Conservation (phyloP, 2,329 filamentous ascomycete species). For the Onygenales sp. region DNA sequence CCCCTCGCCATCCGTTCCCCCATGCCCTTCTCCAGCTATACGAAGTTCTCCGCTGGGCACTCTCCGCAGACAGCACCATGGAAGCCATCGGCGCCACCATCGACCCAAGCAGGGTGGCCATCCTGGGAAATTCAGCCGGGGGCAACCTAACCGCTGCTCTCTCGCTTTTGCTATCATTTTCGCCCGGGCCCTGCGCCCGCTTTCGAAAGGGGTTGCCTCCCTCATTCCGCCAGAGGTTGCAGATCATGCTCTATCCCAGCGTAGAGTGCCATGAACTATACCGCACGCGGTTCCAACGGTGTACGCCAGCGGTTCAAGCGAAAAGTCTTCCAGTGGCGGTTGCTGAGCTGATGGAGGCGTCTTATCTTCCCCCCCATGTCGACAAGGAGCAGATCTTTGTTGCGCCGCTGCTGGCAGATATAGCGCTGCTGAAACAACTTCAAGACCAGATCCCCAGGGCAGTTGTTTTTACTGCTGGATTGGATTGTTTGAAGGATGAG, state of each 20-base stretch:
- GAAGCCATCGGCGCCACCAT: not conserved
- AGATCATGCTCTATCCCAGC: not conserved
- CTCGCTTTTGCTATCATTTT: not conserved
- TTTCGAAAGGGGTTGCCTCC: not conserved
- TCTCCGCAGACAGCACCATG: not conserved
- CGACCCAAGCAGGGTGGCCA: not conserved
- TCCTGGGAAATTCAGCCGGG: not conserved
- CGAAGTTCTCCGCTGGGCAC: not conserved
- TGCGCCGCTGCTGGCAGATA: not conserved
- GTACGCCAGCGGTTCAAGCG: not conserved
- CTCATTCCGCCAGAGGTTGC: not conserved
- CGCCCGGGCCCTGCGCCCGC: not conserved
- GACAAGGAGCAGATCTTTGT: not conserved
- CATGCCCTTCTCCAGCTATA: not conserved
- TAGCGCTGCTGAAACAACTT: not conserved
- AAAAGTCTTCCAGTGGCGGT: not conserved
- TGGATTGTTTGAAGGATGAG: not conserved
- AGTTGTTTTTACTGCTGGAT: not conserved
- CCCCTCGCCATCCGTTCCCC: not conserved
- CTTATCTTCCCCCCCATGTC: not conserved
- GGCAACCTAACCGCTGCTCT: not conserved
- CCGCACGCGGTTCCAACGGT: not conserved
- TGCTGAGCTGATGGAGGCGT: not conserved
- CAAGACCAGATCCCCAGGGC: not conserved
- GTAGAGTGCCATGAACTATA: not conserved